phyloP scores from a whole-genome alignment of 2,329 filamentous ascomycete genomes.

The Aaosphaeria arxii region DNA sequence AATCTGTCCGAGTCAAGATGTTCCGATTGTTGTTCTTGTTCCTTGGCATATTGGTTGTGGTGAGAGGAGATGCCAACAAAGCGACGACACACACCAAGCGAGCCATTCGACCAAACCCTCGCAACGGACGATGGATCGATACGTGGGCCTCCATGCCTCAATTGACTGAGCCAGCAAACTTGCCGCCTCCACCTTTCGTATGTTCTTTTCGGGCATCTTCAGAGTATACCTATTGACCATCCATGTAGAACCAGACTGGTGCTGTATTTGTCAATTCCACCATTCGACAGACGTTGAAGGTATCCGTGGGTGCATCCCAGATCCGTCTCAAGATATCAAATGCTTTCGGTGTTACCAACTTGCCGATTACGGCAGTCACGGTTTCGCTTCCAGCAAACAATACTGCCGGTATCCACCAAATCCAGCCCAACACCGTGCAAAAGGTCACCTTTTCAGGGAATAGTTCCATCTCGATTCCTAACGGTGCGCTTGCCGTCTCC shows the following conservation, averaged over 20 bases:
- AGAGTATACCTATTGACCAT: not conserved
- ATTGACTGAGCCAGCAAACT: conserved; percentile 59
- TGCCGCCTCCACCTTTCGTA: conserved; percentile 58
- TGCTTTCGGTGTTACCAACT: conserved; percentile 58
- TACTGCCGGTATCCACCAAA: conserved; percentile 51
- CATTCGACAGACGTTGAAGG: conserved; percentile 63
- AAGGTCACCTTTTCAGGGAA: conserved; percentile 59
- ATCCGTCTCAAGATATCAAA: conserved; percentile 65
- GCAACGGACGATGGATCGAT: conserved; percentile 55
- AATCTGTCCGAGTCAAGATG: not conserved
- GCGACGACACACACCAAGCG: not conserved
- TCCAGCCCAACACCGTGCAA: conserved; percentile 53
- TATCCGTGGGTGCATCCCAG: conserved; percentile 55
- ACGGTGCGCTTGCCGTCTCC: conserved; percentile 57
- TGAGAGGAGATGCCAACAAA: not conserved
- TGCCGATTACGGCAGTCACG: conserved; percentile 59
- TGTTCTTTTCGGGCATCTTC: not conserved
- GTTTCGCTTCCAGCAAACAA: conserved; percentile 56
- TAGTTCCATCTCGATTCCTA: conserved; percentile 50
- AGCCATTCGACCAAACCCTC: conserved; percentile 18
- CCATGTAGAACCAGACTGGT: conserved; percentile 48
- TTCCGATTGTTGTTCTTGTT: not conserved
- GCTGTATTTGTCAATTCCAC: conserved; percentile 61
- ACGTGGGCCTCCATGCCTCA: conserved; percentile 68
- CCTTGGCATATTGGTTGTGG: not conserved